Evolutionary conservation across 139 green algal species (phyloP).

Genomic region (Desmodesmus armatus): DNA sequence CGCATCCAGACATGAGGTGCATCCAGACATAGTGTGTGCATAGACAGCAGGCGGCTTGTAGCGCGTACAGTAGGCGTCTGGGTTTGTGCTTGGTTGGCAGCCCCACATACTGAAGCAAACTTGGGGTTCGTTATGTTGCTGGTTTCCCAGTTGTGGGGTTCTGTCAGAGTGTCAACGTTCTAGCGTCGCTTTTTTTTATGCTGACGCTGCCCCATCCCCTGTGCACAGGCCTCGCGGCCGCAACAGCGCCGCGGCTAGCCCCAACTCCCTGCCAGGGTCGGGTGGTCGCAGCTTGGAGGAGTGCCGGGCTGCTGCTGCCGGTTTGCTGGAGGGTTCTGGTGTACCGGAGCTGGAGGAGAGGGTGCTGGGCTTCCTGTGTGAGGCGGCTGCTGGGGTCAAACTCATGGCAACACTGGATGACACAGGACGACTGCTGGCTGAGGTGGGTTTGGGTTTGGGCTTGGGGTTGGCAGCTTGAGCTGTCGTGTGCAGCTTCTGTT

Average conservation of each 20-base stretch:
- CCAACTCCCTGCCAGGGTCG: conserved; percentile 33
- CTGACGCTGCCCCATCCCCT: no score
- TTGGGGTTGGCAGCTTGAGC: not conserved
- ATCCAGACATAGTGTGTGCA: no score
- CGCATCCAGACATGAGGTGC: no score
- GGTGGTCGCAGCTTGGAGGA: not conserved
- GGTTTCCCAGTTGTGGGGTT: no score
- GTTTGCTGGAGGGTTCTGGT: conserved; percentile 70
- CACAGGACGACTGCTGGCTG: conserved; percentile 58
- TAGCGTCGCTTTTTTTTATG: no score
- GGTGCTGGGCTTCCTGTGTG: conserved; percentile 76
- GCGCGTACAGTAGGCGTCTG: no score
- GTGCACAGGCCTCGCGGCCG: not conserved
- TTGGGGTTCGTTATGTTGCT: no score
- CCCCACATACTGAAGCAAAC: no score
- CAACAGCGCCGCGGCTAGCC: not conserved
- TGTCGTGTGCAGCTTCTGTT: not conserved
- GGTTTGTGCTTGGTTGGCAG: no score
- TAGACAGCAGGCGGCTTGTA: no score
- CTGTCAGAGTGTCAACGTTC: no score
- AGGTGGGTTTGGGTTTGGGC: conserved; percentile 20
- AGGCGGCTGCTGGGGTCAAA: conserved; percentile 63
- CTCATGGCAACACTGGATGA: conserved; percentile 74
- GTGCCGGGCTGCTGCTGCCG: conserved; percentile 53
- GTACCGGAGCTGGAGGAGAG: conserved; percentile 72